Conservation (phyloP, 306 rosid genomes). For the Castanea mollissima region DNA sequence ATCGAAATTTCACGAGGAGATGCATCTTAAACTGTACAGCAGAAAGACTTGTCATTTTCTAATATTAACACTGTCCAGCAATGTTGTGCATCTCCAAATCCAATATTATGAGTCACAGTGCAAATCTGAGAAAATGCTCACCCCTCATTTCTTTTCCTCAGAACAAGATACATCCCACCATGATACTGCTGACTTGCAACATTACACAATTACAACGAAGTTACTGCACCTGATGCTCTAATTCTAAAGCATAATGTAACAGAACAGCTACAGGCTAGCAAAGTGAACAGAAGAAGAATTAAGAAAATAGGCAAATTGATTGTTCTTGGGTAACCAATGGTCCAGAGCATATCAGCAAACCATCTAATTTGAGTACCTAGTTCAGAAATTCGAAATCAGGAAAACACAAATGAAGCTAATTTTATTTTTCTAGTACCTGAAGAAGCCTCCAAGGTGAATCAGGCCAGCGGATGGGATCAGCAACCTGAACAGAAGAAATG, state of each 20-base stretch:
- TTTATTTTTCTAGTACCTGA: slow-evolving; percentile 52
- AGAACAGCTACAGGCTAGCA: neutral
- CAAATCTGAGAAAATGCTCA: neutral
- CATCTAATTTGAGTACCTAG: neutral
- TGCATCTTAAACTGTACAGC: neutral
- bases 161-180: neutral
- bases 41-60: neutral
- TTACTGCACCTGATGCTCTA: neutral
- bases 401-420: neutral
- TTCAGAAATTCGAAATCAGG: neutral
- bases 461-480: slow-evolving; percentile 84
- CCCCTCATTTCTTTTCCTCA: neutral
- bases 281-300: neutral
- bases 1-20: neutral
- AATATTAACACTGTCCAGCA: neutral
- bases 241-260: neutral
- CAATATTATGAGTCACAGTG: neutral
- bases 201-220: neutral
- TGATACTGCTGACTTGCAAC: neutral
- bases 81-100: neutral
- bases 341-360: neutral
- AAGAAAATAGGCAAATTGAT: neutral
- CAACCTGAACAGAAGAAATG: slow-evolving; percentile 67
- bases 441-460: slow-evolving; percentile 96
- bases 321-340: neutral